A percentile compares a stretch with the other conserved stretches of the same genome.
These are phyloP conservation scores for Salinomyces thailandicus DNA, from an alignment of 2,329 filamentous ascomycete species.

Conservation along the genomic window DNA sequence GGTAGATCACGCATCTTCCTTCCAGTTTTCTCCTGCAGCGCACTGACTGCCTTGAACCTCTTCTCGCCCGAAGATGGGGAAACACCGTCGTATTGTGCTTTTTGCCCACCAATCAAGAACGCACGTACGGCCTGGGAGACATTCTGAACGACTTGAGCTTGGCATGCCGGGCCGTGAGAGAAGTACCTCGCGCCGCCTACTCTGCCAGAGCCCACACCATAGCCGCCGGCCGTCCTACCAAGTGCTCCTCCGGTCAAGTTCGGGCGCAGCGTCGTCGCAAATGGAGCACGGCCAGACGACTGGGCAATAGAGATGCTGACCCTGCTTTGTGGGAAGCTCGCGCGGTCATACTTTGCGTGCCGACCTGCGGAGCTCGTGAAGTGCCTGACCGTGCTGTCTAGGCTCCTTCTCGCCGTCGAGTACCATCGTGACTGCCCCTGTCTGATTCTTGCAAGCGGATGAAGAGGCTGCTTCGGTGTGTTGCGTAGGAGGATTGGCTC, in stretches of 20 bases:
- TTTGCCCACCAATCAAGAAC: conserved; percentile 85
- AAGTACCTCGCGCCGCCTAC: conserved; percentile 72
- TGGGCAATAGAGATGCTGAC: conserved; percentile 48
- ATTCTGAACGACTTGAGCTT: conserved; percentile 85
- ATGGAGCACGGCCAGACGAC: conserved; percentile 67
- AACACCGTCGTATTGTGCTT: conserved; percentile 73
- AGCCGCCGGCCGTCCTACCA: conserved; percentile 80
- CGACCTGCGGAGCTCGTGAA: conserved; percentile 39
- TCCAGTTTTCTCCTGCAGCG: conserved; percentile 58
- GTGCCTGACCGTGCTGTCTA: conserved; percentile 35
- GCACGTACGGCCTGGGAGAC: conserved; percentile 88
- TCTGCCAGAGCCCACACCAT: conserved; percentile 57
- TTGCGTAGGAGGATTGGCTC: conserved; percentile 51
- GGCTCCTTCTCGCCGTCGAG: conserved; percentile 43
- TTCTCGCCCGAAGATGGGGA: conserved; percentile 59
- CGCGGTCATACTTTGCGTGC: conserved; percentile 36
- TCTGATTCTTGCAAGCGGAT: conserved; percentile 49
- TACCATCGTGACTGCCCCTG: conserved; percentile 56
- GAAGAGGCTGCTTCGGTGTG: conserved; percentile 47
- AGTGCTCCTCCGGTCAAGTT: conserved; percentile 84
- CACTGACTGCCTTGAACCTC: conserved; percentile 66
- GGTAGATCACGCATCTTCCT: conserved; percentile 54
- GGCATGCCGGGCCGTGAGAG: conserved; percentile 73
- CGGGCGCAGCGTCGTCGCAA: conserved; percentile 77
- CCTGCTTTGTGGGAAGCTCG: conserved; percentile 46